Evolutionary conservation across 2,329 filamentous ascomycete genomes (phyloP).

Genomic region (Talaromyces piceae): DNA sequence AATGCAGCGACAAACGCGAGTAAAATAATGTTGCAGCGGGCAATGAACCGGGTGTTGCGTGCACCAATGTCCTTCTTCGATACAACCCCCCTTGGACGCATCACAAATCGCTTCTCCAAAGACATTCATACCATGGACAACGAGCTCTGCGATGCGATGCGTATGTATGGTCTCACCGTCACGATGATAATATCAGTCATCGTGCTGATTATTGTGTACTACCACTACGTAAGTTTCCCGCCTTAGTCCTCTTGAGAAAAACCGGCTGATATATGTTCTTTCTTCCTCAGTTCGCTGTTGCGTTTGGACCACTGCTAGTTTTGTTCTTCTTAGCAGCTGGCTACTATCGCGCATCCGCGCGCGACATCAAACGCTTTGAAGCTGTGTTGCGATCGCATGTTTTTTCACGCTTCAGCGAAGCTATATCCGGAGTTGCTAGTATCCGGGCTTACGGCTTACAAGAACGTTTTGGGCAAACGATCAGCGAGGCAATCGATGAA

Average conservation of each 20-base stretch:
- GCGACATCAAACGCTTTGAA: conserved; percentile 92
- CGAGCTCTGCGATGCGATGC: conserved; percentile 75
- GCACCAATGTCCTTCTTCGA: conserved; percentile 88
- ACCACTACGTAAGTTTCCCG: conserved; percentile 56
- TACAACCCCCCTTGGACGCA: conserved; percentile 87
- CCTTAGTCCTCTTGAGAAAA: neutral
- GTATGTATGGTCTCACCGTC: conserved; percentile 85
- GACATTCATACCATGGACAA: conserved; percentile 98
- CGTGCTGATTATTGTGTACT: conserved; percentile 86
- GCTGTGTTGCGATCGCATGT: conserved; percentile 78
- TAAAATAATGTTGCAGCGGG: conserved; percentile 70
- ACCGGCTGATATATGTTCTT: neutral
- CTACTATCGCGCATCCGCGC: conserved; percentile 85
- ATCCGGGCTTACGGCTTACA: conserved; percentile 83
- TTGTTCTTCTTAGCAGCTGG: conserved; percentile 74
- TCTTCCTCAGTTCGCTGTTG: conserved; percentile 60
- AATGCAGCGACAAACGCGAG: conserved; percentile 74
- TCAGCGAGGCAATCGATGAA: conserved; percentile 68
- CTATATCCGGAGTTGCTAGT: conserved; percentile 71
- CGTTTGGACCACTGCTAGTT: conserved; percentile 60
- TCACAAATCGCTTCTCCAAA: conserved; percentile 92
- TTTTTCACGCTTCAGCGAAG: conserved; percentile 87
- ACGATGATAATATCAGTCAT: conserved; percentile 78
- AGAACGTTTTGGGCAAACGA: conserved; percentile 60
- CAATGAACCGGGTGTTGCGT: conserved; percentile 65